Evolutionary conservation across 768 basidiomycete genomes (phyloP), one percentile per base, ranked within the genome.

Genomic region (Naganishia antarctica): DNA sequence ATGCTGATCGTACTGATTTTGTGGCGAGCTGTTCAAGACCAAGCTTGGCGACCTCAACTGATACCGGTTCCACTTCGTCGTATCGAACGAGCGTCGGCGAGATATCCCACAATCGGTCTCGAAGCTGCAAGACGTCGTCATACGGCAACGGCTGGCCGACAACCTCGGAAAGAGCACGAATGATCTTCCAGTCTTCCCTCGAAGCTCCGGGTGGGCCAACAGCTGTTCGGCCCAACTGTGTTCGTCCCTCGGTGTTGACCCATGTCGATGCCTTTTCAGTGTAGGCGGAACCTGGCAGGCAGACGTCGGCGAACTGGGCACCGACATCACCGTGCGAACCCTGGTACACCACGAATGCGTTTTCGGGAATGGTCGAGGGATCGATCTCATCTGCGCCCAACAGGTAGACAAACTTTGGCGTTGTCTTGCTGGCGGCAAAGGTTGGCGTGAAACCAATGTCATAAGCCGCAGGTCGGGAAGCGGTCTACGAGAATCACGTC

Each of bases 251-350:
- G 0, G 92, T 92, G 80, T 99, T 99, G 62, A 99, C 84, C 91
- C 93, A 98, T 0, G 92, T 97, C 50, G 83, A 82, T 8, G 84
- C 81, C 71, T 88, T 88, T 80, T 98, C 96, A 2, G 94, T 98
- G 80, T 96, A 97, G 2, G 96, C 96, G 16, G 87, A 84, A 8
- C 84, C 90, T 16, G 96, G 96, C 18, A 98, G 80, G 76, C 89
- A 90, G 64, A 98, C 91, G 74, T 99, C 96, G n/a, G 96, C 96
- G 25, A 92, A 85, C 71, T 91, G 90, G 2, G 96, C 96, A 37
- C 96, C 94, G 61, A 90, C 81, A 76, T 99, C 96, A 71, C 96
- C 96, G 74, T 99, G 96, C 77, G 97, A 93, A 37, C 96, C 96
- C 73, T 98, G 96, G 78, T 99, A 99, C 15, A 99, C 94, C 48